Conservation (phyloP, 225 moss, liverwort and hornwort species). For the Rhytidiadelphus loreus region DNA sequence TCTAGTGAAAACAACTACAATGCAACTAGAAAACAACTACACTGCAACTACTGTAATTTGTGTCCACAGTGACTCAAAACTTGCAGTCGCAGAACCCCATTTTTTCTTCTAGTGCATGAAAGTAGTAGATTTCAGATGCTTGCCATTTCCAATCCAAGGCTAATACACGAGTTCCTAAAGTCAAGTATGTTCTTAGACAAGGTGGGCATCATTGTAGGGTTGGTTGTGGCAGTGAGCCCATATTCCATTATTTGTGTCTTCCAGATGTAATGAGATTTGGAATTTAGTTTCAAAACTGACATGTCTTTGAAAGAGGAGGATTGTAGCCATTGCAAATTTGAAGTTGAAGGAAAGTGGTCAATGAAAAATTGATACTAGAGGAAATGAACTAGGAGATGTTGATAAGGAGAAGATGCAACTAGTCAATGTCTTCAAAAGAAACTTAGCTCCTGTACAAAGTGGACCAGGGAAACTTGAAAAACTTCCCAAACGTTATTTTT, state of each 20-base stretch:
- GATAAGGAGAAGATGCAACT: fast-evolving
- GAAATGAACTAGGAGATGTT: fast-evolving
- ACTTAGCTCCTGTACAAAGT: fast-evolving
- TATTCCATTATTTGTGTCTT: fast-evolving
- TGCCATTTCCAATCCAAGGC: fast-evolving
- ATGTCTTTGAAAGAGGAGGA: background rate
- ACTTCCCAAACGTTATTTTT: fast-evolving
- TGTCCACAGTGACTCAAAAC: too few species aligned
- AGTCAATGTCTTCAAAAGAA: fast-evolving
- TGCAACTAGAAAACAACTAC: too few species aligned
- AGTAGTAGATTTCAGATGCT: background rate
- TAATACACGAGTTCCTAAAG: fast-evolving
- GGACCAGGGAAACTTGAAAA: fast-evolving
- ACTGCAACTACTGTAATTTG: too few species aligned
- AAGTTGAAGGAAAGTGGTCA: fast-evolving
- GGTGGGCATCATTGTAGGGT: fast-evolving
- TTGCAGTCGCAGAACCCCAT: too few species aligned
- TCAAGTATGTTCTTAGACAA: fast-evolving
- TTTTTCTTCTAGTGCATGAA: too few species aligned
- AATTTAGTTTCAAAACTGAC: fast-evolving
- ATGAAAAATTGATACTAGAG: background rate
- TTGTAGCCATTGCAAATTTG: background rate
- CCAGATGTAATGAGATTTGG: background rate
- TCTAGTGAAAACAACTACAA: too few species aligned
- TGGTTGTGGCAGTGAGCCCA: fast-evolving